Evolutionary conservation across 306 rosid genomes (phyloP).

Genomic region (Prunus mume): DNA sequence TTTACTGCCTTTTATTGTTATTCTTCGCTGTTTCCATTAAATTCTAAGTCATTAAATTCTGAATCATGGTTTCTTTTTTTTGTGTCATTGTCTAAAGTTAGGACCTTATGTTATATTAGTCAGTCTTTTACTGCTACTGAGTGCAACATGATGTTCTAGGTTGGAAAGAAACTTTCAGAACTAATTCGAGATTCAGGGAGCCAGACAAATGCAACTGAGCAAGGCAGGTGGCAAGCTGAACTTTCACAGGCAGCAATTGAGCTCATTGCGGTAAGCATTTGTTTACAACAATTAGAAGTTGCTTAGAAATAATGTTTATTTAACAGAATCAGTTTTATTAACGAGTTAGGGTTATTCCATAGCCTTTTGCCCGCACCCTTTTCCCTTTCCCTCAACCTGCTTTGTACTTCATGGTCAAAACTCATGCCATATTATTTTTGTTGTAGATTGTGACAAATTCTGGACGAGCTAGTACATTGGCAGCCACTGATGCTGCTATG

Average conservation of each 20-base stretch:
- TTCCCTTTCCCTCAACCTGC: not conserved
- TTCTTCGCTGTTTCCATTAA: not conserved
- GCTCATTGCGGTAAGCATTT: slow-evolving; percentile 75
- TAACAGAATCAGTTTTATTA: not conserved
- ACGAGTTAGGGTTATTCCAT: not conserved
- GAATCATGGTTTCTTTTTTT: not conserved
- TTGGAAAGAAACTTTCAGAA: slow-evolving; percentile 92
- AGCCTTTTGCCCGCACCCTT: not conserved
- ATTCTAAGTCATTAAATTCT: not conserved
- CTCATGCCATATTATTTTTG: not conserved
- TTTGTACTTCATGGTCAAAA: not conserved
- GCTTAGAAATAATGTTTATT: not conserved
- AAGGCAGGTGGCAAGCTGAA: slow-evolving; percentile 98
- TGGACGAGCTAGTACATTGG: slow-evolving; percentile 95
- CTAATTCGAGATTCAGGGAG: slow-evolving; percentile 89
- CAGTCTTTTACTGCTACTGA: slow-evolving; percentile 10
- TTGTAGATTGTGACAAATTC: slow-evolving; percentile 92
- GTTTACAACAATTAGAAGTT: not conserved
- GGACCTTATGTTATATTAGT: not conserved
- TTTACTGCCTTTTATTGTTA: not conserved
- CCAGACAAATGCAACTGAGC: slow-evolving; percentile 76
- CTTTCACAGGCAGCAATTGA: slow-evolving; percentile 98
- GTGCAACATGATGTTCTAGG: slow-evolving; percentile 45
- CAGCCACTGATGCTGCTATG: slow-evolving; percentile 98
- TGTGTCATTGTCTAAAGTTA: not conserved